Conservation (phyloP, 2,329 filamentous ascomycete genomes). For the Alternaria longipes region DNA sequence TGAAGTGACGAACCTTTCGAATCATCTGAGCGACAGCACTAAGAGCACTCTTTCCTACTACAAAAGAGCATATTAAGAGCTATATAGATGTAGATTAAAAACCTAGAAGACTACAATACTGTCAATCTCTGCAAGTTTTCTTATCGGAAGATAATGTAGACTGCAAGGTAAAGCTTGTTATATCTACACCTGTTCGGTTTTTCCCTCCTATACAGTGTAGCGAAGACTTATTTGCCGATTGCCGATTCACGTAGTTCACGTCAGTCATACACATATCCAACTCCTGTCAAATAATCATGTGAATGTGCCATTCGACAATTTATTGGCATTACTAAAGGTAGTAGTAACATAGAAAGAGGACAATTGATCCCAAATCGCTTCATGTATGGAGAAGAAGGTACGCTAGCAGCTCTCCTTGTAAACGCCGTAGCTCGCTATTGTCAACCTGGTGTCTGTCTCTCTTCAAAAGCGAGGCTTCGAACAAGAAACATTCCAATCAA, state of each 20-base stretch:
- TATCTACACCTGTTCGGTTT: too few relatives aligned
- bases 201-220: not conserved
- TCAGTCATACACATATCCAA: not conserved
- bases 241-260: not conserved
- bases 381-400: constrained; percentile 26
- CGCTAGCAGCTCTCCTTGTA: constrained; percentile 28
- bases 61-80: too few relatives aligned
- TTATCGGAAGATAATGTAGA: too few relatives aligned
- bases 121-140: not conserved
- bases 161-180: too few relatives aligned
- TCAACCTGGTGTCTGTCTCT: constrained; percentile 26
- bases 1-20: too few relatives aligned
- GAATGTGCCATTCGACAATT: constrained; percentile 26
- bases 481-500: constrained; percentile 36
- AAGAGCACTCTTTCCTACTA: too few relatives aligned
- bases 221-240: not conserved
- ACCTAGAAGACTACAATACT: too few relatives aligned
- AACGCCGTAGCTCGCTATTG: constrained; percentile 32
- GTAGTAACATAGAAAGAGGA: constrained; percentile 42
- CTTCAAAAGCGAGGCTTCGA: constrained; percentile 34
- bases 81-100: too few relatives aligned
- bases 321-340: constrained; percentile 40
- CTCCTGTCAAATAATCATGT: not conserved
- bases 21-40: too few relatives aligned
- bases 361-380: constrained; percentile 36